Base-by-base conservation (phyloP, 768 basidiomycete genomes). In the Sarcodon sp. region DNA sequence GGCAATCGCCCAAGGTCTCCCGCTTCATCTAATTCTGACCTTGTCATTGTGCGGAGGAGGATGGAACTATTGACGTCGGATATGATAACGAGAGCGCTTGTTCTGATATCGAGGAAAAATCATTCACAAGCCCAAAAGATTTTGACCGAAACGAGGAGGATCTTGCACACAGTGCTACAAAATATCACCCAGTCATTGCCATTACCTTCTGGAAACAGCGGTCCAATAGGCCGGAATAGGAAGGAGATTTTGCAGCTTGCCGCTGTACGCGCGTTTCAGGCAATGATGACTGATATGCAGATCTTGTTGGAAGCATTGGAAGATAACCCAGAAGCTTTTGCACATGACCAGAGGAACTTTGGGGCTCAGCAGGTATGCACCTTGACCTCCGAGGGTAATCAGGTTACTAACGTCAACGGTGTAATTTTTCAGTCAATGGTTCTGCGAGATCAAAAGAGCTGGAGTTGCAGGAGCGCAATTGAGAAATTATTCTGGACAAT, bases 51-150 rank as follows among this genome's bases (percentile, higher is more conserved):
- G 27, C 80, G 96, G 27, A 74, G 96, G 35, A 71, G 94, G 18
- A 96, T 98, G 91, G 96, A 99, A 69, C 77, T 99, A 4, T 76
- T 98, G 35, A 87, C 91, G 21, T 87, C 85, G 27, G 96, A 98
- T 64, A 98, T 98, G 91, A 91, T 98, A 61, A 92, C 92, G 2
- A 81, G 96, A 9, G 84, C 86, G 13, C 74, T 99, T 32, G 86
- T 98, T 32, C 76, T 98, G 41, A 92, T 96, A 46, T 87, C 89
- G 36, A 71, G 92, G 56, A 79, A 91, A 61, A 96, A 97, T 61
- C 87, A 81, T 65, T 72, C 80, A 0, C 91, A 93, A 54, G 96
- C 94, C 1, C 83, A 86, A 59, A 86, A 87, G 57, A 86, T 98
- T 49, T 75, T 96, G 66, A 77, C 75, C 38, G 89, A 92, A 72